Conservation (phyloP, 2,329 filamentous ascomycete species). For the Fusarium nurragi region DNA sequence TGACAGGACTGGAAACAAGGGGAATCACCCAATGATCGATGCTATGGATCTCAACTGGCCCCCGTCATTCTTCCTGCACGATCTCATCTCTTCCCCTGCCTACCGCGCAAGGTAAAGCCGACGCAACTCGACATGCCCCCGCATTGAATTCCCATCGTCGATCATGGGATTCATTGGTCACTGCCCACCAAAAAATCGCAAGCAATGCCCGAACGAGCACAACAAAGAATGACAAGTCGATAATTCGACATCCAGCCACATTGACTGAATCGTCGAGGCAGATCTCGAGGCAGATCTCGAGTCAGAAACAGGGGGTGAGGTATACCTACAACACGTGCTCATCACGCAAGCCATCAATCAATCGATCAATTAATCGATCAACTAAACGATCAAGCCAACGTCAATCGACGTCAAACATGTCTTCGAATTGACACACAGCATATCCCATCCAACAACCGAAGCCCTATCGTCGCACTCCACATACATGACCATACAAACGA, state of each 20-base stretch:
- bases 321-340: conserved; percentile 21
- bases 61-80: conserved; percentile 20
- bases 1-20: conserved; percentile 6
- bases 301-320: conserved; percentile 16
- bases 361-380: conserved; percentile 14
- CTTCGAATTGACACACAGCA: conserved; percentile 24
- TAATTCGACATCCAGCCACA: conserved; percentile 3
- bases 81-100: conserved; percentile 33
- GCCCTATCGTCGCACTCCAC: conserved; percentile 4
- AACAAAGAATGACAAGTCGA: conserved; percentile 26
- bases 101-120: conserved; percentile 8
- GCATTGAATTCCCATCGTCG: conserved; percentile 30
- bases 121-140: conserved; percentile 16
- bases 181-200: conserved; percentile 19
- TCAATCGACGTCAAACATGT: conserved; percentile 20
- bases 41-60: conserved; percentile 21
- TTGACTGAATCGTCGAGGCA: conserved; percentile 10
- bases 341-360: conserved; percentile 17
- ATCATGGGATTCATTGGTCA: conserved; percentile 20
- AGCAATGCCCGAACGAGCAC: conserved; percentile 28
- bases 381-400: conserved; percentile 17
- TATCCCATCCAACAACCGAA: conserved; percentile 8
- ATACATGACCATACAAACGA: conserved; percentile 4
- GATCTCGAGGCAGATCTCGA: neutral
- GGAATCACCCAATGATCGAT: conserved; percentile 17